A percentile compares a stretch with the other conserved stretches of the same genome.
These are phyloP conservation scores for Hamamelis virginiana DNA, from an alignment of 164 flowering plant species.

Conservation along the genomic window DNA sequence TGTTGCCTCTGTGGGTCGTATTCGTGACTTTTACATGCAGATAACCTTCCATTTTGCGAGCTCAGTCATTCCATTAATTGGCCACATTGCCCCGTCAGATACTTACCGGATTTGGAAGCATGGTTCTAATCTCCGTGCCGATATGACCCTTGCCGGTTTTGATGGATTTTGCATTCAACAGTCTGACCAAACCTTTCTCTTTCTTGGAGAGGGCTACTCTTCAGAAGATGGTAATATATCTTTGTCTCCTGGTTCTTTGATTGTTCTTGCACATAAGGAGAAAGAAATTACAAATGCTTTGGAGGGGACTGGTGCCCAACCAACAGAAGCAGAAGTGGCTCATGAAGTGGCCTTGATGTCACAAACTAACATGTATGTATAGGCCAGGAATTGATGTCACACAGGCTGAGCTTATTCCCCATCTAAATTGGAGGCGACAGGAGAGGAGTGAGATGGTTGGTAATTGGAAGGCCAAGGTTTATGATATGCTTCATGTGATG, in stretches of 20 bases:
- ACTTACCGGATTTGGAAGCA: slow-evolving; percentile 76
- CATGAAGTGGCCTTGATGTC: slow-evolving; percentile 83
- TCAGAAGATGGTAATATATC: slow-evolving; percentile 78
- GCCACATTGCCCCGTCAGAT: slow-evolving; percentile 32
- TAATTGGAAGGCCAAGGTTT: slow-evolving; percentile 77
- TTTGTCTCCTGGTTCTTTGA: slow-evolving; percentile 69
- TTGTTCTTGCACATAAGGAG: slow-evolving; percentile 76
- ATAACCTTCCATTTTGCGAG: slow-evolving; percentile 35
- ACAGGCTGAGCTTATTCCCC: slow-evolving; percentile 78
- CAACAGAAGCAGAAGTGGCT: slow-evolving; percentile 66
- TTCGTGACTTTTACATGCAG: slow-evolving; percentile 34
- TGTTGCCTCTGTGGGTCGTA: slow-evolving; percentile 27
- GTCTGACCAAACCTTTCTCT: slow-evolving; percentile 75
- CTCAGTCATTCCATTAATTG: slow-evolving; percentile 33
- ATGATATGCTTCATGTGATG: slow-evolving; percentile 86
- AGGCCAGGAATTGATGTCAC: slow-evolving; percentile 96
- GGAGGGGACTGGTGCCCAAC: slow-evolving; percentile 77
- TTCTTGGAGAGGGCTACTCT: slow-evolving; percentile 91
- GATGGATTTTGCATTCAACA: slow-evolving; percentile 61
- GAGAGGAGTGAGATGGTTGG: slow-evolving; percentile 80
- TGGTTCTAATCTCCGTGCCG: slow-evolving; percentile 34
- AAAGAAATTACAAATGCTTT: slow-evolving; percentile 81
- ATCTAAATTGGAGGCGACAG: slow-evolving; percentile 77
- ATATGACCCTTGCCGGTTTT: slow-evolving; percentile 38
- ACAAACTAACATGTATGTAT: slow-evolving; percentile 72